Evolutionary conservation across 805 yeast species (phyloP), one percentile per base, ranked within the genome.

Genomic region (Ogataea naganishii): DNA sequence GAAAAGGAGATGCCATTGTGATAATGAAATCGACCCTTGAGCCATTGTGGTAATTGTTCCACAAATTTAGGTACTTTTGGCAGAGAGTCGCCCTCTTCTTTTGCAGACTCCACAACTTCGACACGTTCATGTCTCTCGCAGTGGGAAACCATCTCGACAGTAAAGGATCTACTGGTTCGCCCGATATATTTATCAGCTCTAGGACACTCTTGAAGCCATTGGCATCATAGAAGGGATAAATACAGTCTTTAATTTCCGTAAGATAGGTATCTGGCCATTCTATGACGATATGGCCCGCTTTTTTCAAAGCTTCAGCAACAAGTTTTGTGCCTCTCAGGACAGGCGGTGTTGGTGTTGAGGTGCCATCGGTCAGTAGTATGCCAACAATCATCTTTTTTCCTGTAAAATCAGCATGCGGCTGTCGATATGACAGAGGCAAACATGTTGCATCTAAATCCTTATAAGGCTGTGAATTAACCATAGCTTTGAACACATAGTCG

Each of bases 401-500:
- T 65, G n/a, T n/a, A n/a, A 66, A 28, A 70, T 56, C 11, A 69
- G 58, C 34, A 64, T 69, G 30, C 64, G 73, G 21, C 77, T 74
- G 14, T 12, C 24, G 14, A 14, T n/a, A 27, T 33, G 54, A 46
- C 68, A 66, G 66, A 6, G 70, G 69, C 18, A 64, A 43, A 24
- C 55, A 58, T 17, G 53, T 40, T n/a, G 49, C 48, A 19, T 58
- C 59, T 4, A 66, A 60, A 37, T 66, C 72, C 26, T 44, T 33
- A 68, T 70, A 62, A 5, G 72, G 71, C 35, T 64, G 54, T 22
- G 57, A 34, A 4, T 31, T 45, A 23, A 49, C 32, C 10, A 27
- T 27, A 7, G 24, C 25, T 25, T 12, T 19, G 7, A 27, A 20
- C 27, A 49, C 57, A 8, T 43, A 34, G 20, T 60, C 63, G 15